Percentiles rank a stretch among this genome's conserved stretches.
These are phyloP conservation scores for Boletus rufocinnamomeus DNA, from an alignment of 768 basidiomycete genomes.

Conservation along the genomic window DNA sequence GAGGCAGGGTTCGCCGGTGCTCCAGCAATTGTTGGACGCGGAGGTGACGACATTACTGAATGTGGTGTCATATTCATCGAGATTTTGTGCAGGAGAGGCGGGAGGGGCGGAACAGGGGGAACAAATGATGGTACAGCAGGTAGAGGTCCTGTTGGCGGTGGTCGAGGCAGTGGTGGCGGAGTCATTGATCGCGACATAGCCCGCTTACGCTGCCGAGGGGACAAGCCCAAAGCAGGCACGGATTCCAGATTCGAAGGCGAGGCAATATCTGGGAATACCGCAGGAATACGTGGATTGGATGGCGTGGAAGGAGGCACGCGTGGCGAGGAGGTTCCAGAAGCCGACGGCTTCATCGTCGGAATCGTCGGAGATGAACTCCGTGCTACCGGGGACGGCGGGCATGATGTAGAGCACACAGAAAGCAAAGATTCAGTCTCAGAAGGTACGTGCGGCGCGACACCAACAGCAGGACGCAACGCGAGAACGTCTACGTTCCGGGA, in stretches of 20 bases:
- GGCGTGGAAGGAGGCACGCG: constrained; percentile 3
- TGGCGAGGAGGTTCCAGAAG: neutral
- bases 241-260: constrained; percentile 26
- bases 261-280: constrained; percentile 4
- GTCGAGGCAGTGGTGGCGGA: constrained; percentile 28
- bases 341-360: neutral
- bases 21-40: constrained; percentile 12
- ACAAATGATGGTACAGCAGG: constrained; percentile 29
- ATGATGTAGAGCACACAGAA: constrained; percentile 13
- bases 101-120: constrained; percentile 32
- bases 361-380: constrained; percentile 6
- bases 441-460: constrained; percentile 22
- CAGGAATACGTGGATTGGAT: constrained; percentile 6
- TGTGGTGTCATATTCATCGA: constrained; percentile 13
- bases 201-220: constrained; percentile 25
- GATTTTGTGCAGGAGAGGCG: constrained; percentile 22
- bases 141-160: constrained; percentile 33
- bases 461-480: constrained; percentile 23
- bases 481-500: constrained; percentile 1
- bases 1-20: constrained; percentile 5
- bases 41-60: constrained; percentile 5
- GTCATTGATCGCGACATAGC: constrained; percentile 28
- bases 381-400: constrained; percentile 15
- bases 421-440: constrained; percentile 21
- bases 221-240: neutral